A percentile compares a stretch with the other conserved stretches of the same genome.
Conservation (phyloP, 2,329 filamentous ascomycete genomes). For the Epichloe sp. region DNA sequence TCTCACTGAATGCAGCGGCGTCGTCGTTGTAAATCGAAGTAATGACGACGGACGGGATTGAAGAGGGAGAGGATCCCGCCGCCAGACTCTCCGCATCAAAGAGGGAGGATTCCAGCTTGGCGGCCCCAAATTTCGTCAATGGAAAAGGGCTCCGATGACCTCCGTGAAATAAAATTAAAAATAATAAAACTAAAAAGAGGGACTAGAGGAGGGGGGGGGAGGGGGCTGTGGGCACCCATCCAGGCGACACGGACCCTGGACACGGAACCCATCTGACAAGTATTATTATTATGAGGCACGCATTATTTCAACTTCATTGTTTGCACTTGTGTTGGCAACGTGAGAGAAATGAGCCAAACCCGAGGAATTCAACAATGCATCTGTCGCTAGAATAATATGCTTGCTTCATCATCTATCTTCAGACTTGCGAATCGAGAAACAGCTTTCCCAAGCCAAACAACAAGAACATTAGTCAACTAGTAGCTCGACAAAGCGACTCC, state of each 20-base stretch:
- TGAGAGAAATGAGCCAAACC: not conserved
- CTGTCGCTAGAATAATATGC: conserved; percentile 1
- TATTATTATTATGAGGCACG: too few relatives aligned
- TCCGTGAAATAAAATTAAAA: not conserved
- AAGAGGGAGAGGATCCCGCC: not conserved
- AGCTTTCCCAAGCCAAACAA: conserved; percentile 11
- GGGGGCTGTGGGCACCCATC: not conserved
- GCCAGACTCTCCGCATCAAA: conserved; percentile 3
- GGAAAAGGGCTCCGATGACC: not conserved
- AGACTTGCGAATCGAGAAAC: not conserved
- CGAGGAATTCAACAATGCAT: not conserved
- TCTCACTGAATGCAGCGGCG: conserved; percentile 5
- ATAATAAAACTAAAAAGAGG: not conserved
- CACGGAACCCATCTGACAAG: too few relatives aligned
- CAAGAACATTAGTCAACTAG: not conserved
- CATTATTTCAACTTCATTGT: too few relatives aligned
- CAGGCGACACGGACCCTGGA: too few relatives aligned
- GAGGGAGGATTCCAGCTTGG: not conserved
- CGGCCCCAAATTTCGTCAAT: not conserved
- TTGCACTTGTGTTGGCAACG: too few relatives aligned
- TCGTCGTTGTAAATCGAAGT: not conserved
- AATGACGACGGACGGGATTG: not conserved
- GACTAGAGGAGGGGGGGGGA: not conserved
- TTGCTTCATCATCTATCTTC: not conserved
- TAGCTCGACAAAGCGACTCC: not conserved